phyloP scores from a whole-genome alignment of 257 asterid genomes.

The Petunia axillaris region DNA sequence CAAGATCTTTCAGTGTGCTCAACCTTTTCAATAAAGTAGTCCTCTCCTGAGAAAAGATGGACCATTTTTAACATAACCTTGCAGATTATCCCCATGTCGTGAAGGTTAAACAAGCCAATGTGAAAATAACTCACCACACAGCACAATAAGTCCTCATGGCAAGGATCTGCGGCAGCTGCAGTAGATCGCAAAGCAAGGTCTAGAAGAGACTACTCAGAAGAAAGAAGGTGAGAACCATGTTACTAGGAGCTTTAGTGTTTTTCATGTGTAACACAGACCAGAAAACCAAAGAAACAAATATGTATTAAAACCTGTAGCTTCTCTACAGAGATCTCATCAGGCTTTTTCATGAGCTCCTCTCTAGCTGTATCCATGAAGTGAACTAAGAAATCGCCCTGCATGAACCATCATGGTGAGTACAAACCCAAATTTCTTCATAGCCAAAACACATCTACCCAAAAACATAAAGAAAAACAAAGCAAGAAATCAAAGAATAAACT shows the following conservation, averaged over 20 bases:
- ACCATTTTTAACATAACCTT: slow-evolving; percentile 11
- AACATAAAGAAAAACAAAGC: slow-evolving; percentile 22
- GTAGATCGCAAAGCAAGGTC: slow-evolving; percentile 97
- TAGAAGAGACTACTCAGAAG: slow-evolving; percentile 73
- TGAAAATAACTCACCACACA: slow-evolving; percentile 75
- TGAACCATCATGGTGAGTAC: slow-evolving; percentile 30
- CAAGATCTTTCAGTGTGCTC: slow-evolving; percentile 86
- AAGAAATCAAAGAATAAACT: slow-evolving; percentile 24
- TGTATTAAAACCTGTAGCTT: slow-evolving; percentile 78
- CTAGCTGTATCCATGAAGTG: slow-evolving; percentile 98
- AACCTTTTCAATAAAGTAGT: slow-evolving; percentile 87
- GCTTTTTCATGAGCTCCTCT: slow-evolving; percentile 90
- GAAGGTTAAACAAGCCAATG: slow-evolving; percentile 14
- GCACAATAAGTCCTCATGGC: slow-evolving; percentile 91
- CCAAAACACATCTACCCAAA: slow-evolving; percentile 21
- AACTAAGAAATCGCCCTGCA: slow-evolving; percentile 97
- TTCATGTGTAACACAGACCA: neutral
- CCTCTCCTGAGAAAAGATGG: slow-evolving; percentile 60
- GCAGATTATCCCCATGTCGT: slow-evolving; percentile 7
- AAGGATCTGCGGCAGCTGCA: slow-evolving; percentile 97
- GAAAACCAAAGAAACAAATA: slow-evolving; percentile 23
- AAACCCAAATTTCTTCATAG: slow-evolving; percentile 25
- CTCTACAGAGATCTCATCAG: slow-evolving; percentile 88
- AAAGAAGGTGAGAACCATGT: slow-evolving; percentile 17
- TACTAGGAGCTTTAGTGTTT: slow-evolving; percentile 8